Conservation (phyloP, 805 yeast genomes). For the Lipomyces sp. region DNA sequence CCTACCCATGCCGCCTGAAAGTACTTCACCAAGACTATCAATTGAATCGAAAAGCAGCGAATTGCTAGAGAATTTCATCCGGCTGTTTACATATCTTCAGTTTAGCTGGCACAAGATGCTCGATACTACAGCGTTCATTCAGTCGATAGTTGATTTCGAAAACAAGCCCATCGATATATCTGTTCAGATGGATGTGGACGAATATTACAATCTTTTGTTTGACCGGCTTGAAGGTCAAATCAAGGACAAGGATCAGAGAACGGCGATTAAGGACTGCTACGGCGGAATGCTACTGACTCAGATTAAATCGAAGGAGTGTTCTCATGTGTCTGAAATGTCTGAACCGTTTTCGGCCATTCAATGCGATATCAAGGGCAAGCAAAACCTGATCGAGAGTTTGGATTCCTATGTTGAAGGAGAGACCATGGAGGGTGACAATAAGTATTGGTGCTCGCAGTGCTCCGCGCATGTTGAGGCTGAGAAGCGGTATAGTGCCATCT, state of each 20-base stretch:
- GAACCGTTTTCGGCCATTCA: slow-evolving; percentile 28
- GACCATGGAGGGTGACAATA: slow-evolving; percentile 26
- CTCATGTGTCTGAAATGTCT: slow-evolving; percentile 19
- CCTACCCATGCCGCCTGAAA: background rate
- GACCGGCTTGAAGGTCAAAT: slow-evolving; percentile 22
- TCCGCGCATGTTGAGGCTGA: slow-evolving; percentile 25
- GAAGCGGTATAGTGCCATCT: background rate
- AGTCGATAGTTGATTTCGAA: slow-evolving; percentile 22
- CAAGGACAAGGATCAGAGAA: background rate
- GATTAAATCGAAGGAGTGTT: slow-evolving; percentile 25
- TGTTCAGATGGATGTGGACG: slow-evolving; percentile 28
- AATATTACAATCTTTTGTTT: slow-evolving; percentile 23
- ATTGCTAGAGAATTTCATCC: slow-evolving; percentile 7
- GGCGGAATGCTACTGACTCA: slow-evolving; percentile 25
- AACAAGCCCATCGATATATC: slow-evolving; percentile 24
- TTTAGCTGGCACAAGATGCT: slow-evolving; percentile 17
- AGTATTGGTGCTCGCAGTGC: slow-evolving; percentile 26
- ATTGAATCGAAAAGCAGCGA: background rate
- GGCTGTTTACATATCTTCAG: slow-evolving; percentile 19
- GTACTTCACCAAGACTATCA: too few species aligned
- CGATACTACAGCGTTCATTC: slow-evolving; percentile 11
- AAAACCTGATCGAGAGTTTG: slow-evolving; percentile 14
- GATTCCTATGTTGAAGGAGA: slow-evolving; percentile 26
- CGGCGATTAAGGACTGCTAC: slow-evolving; percentile 6
- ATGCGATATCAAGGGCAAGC: slow-evolving; percentile 26